Evolutionary conservation across 495 filamentous ascomycete species (phyloP).

Genomic region (Daldinia childiae): DNA sequence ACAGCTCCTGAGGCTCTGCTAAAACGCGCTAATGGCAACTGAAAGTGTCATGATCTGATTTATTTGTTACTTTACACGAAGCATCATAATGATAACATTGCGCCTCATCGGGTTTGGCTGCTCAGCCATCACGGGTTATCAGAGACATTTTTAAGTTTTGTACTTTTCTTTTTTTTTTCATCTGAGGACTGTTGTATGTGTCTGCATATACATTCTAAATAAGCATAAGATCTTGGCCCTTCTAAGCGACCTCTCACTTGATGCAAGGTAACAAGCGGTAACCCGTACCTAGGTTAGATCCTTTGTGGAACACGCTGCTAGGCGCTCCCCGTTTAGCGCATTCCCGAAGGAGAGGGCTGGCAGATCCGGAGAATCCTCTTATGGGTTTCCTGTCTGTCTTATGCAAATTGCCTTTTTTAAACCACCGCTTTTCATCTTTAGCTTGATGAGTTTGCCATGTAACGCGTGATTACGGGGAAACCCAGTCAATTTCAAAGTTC

Average conservation of each 20-base stretch:
- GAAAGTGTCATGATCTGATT: conserved; percentile 30
- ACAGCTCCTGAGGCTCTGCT: conserved; percentile 34
- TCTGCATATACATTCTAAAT: background rate
- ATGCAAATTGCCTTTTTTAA: conserved; percentile 16
- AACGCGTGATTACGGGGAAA: background rate
- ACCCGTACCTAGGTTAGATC: conserved; percentile 29
- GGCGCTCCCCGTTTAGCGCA: conserved; percentile 20
- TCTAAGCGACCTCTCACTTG: conserved; percentile 3
- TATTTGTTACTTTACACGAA: conserved; percentile 9
- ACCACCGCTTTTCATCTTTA: background rate
- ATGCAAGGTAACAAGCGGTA: conserved; percentile 27
- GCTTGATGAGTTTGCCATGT: background rate
- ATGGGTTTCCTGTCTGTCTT: conserved; percentile 4
- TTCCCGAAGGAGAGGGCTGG: conserved; percentile 36
- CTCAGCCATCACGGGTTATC: background rate
- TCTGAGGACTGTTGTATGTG: too few species aligned
- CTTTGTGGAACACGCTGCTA: conserved; percentile 25
- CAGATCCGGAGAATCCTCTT: conserved; percentile 31
- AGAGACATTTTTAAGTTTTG: conserved; percentile 5
- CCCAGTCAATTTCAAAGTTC: conserved; percentile 10
- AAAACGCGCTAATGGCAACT: conserved; percentile 24
- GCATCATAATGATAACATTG: conserved; percentile 30
- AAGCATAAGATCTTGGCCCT: conserved; percentile 20
- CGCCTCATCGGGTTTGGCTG: background rate
- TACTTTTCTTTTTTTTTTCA: conserved; percentile 1